These are phyloP conservation scores for Scleroderma bovista DNA, from an alignment of 768 basidiomycete species.

Conservation along the genomic window DNA sequence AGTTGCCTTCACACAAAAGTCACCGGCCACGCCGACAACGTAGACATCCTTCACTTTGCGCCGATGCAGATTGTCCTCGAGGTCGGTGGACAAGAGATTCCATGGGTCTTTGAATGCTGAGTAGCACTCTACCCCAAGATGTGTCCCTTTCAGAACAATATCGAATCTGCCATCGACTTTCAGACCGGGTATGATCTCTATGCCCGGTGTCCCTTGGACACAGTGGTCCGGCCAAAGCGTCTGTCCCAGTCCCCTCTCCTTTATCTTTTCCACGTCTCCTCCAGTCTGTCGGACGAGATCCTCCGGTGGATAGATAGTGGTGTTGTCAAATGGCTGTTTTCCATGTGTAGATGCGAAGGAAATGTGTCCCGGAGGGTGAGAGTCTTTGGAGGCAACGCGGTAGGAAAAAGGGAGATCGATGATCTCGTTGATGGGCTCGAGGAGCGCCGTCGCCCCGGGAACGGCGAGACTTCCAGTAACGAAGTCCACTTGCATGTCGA, in stretches of 20 bases:
- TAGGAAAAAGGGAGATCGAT: constrained; percentile 49
- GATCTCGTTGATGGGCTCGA: constrained; percentile 52
- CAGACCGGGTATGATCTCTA: constrained; percentile 55
- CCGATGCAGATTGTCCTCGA: constrained; percentile 38
- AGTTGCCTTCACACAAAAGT: constrained; percentile 67
- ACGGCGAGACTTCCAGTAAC: constrained; percentile 71
- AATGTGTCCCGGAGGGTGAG: constrained; percentile 57
- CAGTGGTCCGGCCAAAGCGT: constrained; percentile 83
- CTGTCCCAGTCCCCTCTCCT: constrained; percentile 36
- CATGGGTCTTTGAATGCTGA: constrained; percentile 71
- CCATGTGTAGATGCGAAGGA: constrained; percentile 61
- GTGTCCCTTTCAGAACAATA: constrained; percentile 49
- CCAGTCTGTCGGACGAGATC: constrained; percentile 27
- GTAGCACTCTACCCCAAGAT: constrained; percentile 66
- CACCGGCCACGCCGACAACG: constrained; percentile 66
- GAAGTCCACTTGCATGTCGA: constrained; percentile 87
- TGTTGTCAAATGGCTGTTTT: constrained; percentile 36
- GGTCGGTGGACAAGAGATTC: constrained; percentile 40
- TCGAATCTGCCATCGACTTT: constrained; percentile 35
- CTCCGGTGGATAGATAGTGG: constrained; percentile 30
- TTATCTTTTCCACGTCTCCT: constrained; percentile 12
- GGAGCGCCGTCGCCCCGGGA: constrained; percentile 49
- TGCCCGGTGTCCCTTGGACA: constrained; percentile 53
- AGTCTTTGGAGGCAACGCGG: constrained; percentile 53
- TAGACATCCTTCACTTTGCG: constrained; percentile 52